phyloP scores from a whole-genome alignment of 2,329 filamentous ascomycete genomes.

The Pseudopithomyces chartarum region DNA sequence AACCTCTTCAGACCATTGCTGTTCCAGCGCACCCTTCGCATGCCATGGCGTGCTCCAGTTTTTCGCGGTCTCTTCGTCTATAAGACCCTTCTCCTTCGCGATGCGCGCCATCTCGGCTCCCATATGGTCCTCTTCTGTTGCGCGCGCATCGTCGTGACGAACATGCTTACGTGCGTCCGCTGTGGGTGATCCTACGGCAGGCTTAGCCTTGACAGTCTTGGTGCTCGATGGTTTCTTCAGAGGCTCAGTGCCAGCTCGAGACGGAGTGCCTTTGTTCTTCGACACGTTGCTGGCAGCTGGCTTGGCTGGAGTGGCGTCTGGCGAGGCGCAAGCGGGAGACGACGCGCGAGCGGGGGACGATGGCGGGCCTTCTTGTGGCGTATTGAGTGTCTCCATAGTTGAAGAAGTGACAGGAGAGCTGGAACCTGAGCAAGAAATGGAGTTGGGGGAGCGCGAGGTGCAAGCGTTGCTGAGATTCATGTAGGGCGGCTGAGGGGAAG shows the following conservation, averaged over 20 bases:
- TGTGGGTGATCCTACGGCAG: neutral
- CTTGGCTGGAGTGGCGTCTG: neutral
- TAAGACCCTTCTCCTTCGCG: slow-evolving; percentile 10
- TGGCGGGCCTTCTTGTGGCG: too few species aligned
- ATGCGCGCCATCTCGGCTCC: slow-evolving; percentile 17
- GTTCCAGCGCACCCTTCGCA: slow-evolving; percentile 10
- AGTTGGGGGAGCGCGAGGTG: neutral
- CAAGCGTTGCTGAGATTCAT: neutral
- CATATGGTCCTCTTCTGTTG: slow-evolving; percentile 17
- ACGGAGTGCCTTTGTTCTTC: neutral
- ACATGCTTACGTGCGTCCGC: slow-evolving; percentile 6
- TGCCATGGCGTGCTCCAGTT: slow-evolving; percentile 21
- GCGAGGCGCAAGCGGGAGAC: neutral
- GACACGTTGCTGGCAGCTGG: neutral
- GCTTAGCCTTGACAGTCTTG: neutral
- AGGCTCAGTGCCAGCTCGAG: neutral
- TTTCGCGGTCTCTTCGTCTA: slow-evolving; percentile 16
- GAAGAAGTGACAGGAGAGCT: neutral
- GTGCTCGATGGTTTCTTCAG: neutral
- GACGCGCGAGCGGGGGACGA: too few species aligned
- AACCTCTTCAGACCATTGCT: slow-evolving; percentile 19
- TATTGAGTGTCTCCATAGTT: too few species aligned
- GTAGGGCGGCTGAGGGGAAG: neutral
- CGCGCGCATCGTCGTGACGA: slow-evolving; percentile 22
- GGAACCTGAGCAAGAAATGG: neutral